Base-by-base conservation (phyloP, 495 filamentous ascomycete species). In the Copromyces sp. region DNA sequence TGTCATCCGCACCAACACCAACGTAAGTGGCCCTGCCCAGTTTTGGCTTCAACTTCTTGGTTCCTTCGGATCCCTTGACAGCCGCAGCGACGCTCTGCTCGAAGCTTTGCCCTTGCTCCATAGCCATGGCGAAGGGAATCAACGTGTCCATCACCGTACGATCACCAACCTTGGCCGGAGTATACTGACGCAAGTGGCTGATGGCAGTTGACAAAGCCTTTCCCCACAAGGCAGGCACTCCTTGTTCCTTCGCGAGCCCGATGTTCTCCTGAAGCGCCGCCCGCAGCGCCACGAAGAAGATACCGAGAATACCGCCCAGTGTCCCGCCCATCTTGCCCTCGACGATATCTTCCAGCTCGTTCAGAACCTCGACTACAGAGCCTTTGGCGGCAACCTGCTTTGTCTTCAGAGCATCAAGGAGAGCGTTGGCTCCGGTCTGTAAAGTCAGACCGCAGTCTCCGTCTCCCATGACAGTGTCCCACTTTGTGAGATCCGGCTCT, bases 381-480 rank as follows among this genome's bases (percentile, higher is more conserved):
- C 86, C 86, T 17, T 80, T 76, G 9, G 78, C 77, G 3, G 83
- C 78, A 5, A 84, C 39, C 6, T 78, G 35, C 39, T 77, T 74
- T 2, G 73, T 53, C 70, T 82, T 77, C 5, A 85, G 72, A 7
- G 82, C 83, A 16, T 83, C 81, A 3, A 86, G 73, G 2, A 86
- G 78, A 17, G 77, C 80, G 12, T 38, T 80, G 0, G 84, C 83
- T 17, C 84, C 84, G 9, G 80, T 84, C 73, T 87, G 82, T 9
- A 90, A 83, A 16, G 87, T 88, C 80, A 90, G 84, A 32, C 88
- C 88, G 75, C 88, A 90, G 76, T 90, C 88, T 11, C 88, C 88
- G 77, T 90, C 88, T 41, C 88, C 88, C 88, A 90, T 90, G 70
- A 88, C 79, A 39, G 87, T 87, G 78, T 90, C 88, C 84, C 84